Percentiles rank a stretch among this genome's conserved stretches.
These are phyloP conservation scores for Lolium perenne DNA, from an alignment of 176 grass and related monocot species.

Conservation along the genomic window DNA sequence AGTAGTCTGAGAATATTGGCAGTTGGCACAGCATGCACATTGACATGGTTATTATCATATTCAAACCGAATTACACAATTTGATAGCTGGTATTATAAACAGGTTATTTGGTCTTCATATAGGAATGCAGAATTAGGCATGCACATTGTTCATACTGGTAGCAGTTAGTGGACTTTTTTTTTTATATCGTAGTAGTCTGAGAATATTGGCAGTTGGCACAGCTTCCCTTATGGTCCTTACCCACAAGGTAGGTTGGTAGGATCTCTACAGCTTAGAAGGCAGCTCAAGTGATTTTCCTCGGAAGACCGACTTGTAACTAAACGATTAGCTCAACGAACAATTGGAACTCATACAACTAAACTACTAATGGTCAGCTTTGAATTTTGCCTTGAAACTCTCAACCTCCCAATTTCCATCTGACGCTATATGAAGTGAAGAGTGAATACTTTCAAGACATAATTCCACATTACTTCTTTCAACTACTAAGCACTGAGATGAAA, in stretches of 20 bases:
- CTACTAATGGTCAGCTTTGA: neutral
- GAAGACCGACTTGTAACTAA: neutral
- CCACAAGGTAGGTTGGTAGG: neutral
- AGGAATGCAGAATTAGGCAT: slow-evolving; percentile 4
- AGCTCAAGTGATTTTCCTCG: neutral
- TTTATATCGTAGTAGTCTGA: neutral
- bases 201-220: neutral
- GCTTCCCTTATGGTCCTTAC: neutral
- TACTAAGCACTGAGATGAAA: neutral
- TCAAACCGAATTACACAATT: slow-evolving; percentile 17
- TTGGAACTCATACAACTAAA: slow-evolving; percentile 29
- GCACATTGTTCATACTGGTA: slow-evolving; percentile 3
- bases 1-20: neutral
- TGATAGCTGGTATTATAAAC: neutral
- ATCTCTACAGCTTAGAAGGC: slow-evolving; percentile 24
- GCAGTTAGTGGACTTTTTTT: neutral
- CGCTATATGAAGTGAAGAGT: slow-evolving; percentile 13
- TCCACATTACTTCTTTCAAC: neutral
- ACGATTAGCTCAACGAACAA: neutral
- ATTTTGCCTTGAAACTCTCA: neutral
- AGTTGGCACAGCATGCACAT: neutral
- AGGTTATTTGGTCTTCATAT: slow-evolving; percentile 23
- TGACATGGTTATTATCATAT: slow-evolving; percentile 7
- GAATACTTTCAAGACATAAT: slow-evolving; percentile 11
- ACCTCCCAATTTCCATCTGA: neutral